Conservation (phyloP, 345 rosid genomes). For the Nasturtium officinale region DNA sequence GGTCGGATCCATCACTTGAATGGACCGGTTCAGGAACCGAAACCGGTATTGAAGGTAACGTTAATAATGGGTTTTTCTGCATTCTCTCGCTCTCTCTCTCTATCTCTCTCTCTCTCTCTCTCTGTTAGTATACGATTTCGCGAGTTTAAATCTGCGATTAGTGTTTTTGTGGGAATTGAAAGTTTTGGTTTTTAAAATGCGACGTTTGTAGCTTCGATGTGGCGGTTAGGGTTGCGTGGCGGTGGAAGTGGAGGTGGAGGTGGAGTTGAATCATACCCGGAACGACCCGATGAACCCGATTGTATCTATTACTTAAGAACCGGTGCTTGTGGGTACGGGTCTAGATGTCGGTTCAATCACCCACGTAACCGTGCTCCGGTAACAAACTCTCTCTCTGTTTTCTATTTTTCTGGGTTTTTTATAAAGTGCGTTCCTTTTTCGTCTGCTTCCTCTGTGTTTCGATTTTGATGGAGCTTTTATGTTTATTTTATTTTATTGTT, state of each 20-base stretch:
- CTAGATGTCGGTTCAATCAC: conserved; percentile 94
- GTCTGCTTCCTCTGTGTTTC: conserved; percentile 22
- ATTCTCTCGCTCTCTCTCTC: conserved; percentile 35
- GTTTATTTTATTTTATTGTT: too few species aligned
- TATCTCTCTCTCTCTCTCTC: background rate
- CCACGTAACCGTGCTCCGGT: conserved; percentile 82
- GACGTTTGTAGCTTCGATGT: conserved; percentile 65
- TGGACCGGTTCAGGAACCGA: conserved; percentile 61
- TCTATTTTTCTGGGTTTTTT: conserved; percentile 23
- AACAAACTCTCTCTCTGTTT: conserved; percentile 34
- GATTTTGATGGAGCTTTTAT: background rate
- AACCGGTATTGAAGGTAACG: conserved; percentile 70
- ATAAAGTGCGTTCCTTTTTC: conserved; percentile 41
- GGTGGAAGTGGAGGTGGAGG: conserved; percentile 36
- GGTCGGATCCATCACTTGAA: conserved; percentile 73
- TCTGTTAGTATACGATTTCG: conserved; percentile 16
- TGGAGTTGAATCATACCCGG: conserved; percentile 78
- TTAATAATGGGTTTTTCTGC: conserved; percentile 16
- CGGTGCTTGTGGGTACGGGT: conserved; percentile 80
- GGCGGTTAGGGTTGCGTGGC: conserved; percentile 59
- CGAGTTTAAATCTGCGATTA: conserved; percentile 27
- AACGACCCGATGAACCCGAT: conserved; percentile 71
- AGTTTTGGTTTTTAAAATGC: conserved; percentile 33
- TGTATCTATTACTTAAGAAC: conserved; percentile 81
- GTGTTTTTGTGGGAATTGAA: conserved; percentile 21